Evolutionary conservation across 1,284 basidiomycete species (phyloP), one percentile per base, ranked within the genome.

Genomic region (Apiotrichum siamense): DNA sequence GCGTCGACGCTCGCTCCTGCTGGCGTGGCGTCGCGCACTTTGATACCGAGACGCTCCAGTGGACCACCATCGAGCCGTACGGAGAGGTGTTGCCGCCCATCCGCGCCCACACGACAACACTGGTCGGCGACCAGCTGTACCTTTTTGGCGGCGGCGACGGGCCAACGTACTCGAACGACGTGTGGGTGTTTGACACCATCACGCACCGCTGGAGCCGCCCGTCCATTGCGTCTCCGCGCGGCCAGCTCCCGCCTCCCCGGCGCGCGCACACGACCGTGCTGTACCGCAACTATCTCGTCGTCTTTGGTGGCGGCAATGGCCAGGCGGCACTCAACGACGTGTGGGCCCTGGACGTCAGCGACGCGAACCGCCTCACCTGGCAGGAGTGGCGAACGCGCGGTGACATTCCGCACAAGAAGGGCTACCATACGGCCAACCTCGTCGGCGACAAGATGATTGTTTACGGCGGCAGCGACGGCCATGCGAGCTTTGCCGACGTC

Each of bases 281-380:
- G 29, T 84, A 88, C 65, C 77, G 79, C 38, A 79, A 81, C 49
- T 85, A 82, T 63, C 79, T 96, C 0, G 88, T 87, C 77, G 76
- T 96, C 3, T 96, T 96, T 66, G 91, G 91, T 4, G 91, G 92
- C 20, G 92, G 91, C 3, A 93, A 92, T 56, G 91, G 91, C 0
- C 79, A 86, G 71, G 83, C 82, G 18, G 91, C 91, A 1, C 77
- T 96, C 55, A 90, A 91, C 64, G 91, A 96, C 67, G 77, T 94
- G 7, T 93, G 90, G 88, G 82, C 84, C 17, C 77, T 94, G 15
- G 89, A 93, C 56, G 80, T 72, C 11, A 62, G 62, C 7, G 68
- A 72, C 44, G 61, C 64, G 38, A 54, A 47, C 11, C 59, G 59
- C 21, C 50, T 72, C 67, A 2, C 78, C 77, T 51, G 77, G 78